Evolutionary conservation across 257 asterid species (phyloP).

Genomic region (Solanum phureja): DNA sequence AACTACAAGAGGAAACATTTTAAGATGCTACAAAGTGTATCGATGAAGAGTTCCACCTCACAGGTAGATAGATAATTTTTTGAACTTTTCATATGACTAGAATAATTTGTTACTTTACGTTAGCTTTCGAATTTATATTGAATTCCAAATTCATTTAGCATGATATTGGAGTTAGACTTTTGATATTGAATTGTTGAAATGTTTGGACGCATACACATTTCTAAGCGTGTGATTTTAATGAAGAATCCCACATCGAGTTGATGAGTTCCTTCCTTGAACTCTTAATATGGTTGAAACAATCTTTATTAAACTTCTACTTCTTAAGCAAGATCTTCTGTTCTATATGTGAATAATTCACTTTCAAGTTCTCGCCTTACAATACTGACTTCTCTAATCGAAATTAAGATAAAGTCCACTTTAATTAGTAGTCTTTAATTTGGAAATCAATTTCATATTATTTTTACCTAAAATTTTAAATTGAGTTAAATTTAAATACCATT

Average conservation of each 20-base stretch:
- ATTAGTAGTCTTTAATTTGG: no score
- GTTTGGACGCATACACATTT: no score
- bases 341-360: no score
- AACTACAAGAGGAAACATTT: neutral
- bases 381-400: no score
- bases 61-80: neutral
- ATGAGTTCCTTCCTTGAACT: neutral
- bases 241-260: neutral
- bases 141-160: no score
- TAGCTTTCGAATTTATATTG: no score
- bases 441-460: neutral
- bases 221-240: neutral
- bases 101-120: neutral
- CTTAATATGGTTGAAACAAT: no score
- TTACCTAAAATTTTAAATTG: neutral
- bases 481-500: accelerated
- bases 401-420: no score
- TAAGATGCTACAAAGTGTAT: neutral
- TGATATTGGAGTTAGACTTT: no score
- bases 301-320: no score
- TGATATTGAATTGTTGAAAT: no score
- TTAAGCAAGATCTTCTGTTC: no score
- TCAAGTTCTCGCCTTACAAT: accelerated
- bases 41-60: neutral
- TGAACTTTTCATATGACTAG: neutral